Conservation (phyloP, 1,284 basidiomycete genomes). For the Porogramme epimiltina region DNA sequence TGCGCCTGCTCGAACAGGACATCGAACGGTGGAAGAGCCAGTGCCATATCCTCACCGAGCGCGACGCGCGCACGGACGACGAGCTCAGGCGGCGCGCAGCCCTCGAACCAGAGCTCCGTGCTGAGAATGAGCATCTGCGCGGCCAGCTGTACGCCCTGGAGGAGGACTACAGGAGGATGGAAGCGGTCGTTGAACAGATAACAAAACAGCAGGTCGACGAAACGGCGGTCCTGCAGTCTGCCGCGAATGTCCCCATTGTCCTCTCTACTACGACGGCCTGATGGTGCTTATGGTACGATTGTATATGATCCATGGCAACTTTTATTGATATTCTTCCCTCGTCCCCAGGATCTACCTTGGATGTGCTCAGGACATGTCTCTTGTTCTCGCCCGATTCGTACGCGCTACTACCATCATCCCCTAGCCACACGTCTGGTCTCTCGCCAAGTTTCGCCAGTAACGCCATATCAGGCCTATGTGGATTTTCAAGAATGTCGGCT, state of each 20-base stretch:
- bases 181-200: conserved; percentile 22
- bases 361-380: too few species aligned
- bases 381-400: too few species aligned
- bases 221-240: conserved; percentile 14
- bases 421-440: too few species aligned
- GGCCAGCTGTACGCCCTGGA: conserved; percentile 25
- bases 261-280: too few species aligned
- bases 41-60: conserved; percentile 50
- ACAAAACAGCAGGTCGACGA: conserved; percentile 25
- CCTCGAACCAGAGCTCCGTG: conserved; percentile 42
- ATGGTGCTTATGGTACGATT: not conserved
- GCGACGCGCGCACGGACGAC: conserved; percentile 56
- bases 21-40: conserved; percentile 44
- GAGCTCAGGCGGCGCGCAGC: conserved; percentile 58
- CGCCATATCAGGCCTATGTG: too few species aligned
- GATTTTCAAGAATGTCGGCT: too few species aligned
- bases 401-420: too few species aligned
- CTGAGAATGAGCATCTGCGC: conserved; percentile 27
- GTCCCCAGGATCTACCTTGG: too few species aligned
- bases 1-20: conserved; percentile 51
- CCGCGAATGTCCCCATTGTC: not conserved
- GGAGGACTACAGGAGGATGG: conserved; percentile 26
- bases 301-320: too few species aligned
- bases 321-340: too few species aligned
- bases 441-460: too few species aligned